phyloP scores from a whole-genome alignment of 83 land plant species.

The Thuja plicata region DNA sequence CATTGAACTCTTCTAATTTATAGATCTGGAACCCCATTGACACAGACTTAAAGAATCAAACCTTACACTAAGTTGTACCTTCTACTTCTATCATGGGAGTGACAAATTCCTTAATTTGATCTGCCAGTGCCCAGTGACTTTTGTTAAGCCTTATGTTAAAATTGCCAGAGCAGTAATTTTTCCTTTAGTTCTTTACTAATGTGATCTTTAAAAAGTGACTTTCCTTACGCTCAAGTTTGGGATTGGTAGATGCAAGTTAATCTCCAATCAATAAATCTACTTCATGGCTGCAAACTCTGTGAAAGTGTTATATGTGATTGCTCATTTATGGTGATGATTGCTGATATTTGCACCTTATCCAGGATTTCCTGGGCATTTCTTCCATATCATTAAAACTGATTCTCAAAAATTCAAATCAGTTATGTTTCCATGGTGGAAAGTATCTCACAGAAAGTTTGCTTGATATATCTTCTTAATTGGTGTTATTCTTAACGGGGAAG shows the following conservation, averaged over 20 bases:
- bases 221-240: background rate
- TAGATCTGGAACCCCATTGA: background rate
- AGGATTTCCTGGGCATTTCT: background rate
- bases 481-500: too few relatives aligned
- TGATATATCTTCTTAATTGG: too few relatives aligned
- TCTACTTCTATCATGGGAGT: background rate
- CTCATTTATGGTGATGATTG: background rate
- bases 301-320: background rate
- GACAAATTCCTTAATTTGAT: background rate
- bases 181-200: background rate
- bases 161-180: background rate
- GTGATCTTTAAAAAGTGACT: background rate
- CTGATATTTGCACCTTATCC: background rate
- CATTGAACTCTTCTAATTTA: background rate
- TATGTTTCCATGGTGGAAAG: background rate
- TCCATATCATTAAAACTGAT: background rate
- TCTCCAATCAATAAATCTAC: background rate
- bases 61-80: background rate
- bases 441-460: background rate
- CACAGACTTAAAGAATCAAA: background rate
- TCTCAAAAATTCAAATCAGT: background rate
- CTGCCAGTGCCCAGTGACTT: background rate
- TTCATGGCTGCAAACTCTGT: background rate
- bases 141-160: background rate
- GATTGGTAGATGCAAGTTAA: background rate